These are phyloP conservation scores for Anisodus tanguticus DNA, from an alignment of 257 asterid species.

Conservation along the genomic window DNA sequence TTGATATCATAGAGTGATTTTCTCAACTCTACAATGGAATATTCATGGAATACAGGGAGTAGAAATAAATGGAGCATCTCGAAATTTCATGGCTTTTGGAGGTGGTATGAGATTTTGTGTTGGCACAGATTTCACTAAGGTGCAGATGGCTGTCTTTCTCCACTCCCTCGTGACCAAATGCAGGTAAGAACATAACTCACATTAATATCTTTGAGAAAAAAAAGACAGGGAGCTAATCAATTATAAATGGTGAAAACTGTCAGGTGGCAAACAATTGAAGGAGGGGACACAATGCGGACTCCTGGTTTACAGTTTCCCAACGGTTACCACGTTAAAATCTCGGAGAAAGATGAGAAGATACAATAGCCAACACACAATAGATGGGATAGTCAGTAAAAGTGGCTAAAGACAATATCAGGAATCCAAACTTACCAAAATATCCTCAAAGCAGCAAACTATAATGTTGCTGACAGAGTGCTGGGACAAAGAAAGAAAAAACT, in stretches of 20 bases:
- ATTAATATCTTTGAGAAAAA: neutral
- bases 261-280: conserved; percentile 70
- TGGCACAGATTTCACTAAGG: conserved; percentile 86
- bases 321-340: conserved; percentile 62
- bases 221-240: conserved; percentile 33
- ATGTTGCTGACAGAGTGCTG: conserved; percentile 24
- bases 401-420: conserved; percentile 18
- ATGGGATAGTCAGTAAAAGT: conserved; percentile 22
- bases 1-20: neutral
- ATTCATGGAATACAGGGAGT: conserved; percentile 47
- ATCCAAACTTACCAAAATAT: conserved; percentile 20
- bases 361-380: conserved; percentile 23
- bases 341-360: conserved; percentile 43
- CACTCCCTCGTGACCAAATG: conserved; percentile 76
- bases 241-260: conserved; percentile 16
- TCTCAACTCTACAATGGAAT: neutral
- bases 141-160: conserved; percentile 86
- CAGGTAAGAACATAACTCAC: conserved; percentile 58
- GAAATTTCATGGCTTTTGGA: conserved; percentile 93
- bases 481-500: conserved; percentile 24
- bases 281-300: conserved; percentile 76
- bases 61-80: conserved; percentile 73
- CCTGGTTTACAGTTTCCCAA: conserved; percentile 92
- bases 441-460: conserved; percentile 27
- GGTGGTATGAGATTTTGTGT: conserved; percentile 95